Percentiles rank a stretch among this genome's conserved stretches.
phyloP scores from a whole-genome alignment of 2,329 filamentous ascomycete genomes.

The Hymenoscyphus linearis region DNA sequence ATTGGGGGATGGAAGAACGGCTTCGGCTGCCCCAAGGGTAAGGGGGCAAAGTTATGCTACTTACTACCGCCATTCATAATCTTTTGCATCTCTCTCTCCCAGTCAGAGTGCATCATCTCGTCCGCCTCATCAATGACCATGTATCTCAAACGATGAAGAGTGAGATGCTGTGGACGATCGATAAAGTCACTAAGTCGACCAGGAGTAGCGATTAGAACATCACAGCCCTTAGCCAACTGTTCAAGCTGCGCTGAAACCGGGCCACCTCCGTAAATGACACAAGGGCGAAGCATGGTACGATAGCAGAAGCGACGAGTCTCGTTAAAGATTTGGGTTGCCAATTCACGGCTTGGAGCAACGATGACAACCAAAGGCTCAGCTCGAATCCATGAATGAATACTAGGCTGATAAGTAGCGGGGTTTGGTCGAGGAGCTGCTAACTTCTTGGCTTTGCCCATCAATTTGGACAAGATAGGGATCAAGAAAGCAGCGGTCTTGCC shows the following conservation, averaged over 20 bases:
- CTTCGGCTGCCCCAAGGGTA: not conserved
- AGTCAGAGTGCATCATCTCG: constrained; percentile 78
- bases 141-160: constrained; percentile 71
- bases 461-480: constrained; percentile 78
- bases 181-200: constrained; percentile 86
- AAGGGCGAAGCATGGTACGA: constrained; percentile 87
- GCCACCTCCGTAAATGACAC: constrained; percentile 81
- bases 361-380: constrained; percentile 88
- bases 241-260: constrained; percentile 63
- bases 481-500: constrained; percentile 95
- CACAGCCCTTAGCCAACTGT: constrained; percentile 78
- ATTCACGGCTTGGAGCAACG: constrained; percentile 79
- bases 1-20: not conserved
- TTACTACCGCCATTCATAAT: constrained; percentile 79
- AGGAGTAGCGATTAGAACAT: constrained; percentile 82
- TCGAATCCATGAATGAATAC: constrained; percentile 44
- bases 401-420: constrained; percentile 47
- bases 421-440: constrained; percentile 73
- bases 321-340: constrained; percentile 92
- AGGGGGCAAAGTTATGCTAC: constrained; percentile 27
- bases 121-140: constrained; percentile 91
- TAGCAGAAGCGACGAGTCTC: constrained; percentile 92
- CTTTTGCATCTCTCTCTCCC: constrained; percentile 68
- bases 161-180: constrained; percentile 61
- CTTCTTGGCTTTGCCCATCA: constrained; percentile 96